phyloP scores from a whole-genome alignment of 2,329 filamentous ascomycete genomes.

The Hymenoscyphus linearis region DNA sequence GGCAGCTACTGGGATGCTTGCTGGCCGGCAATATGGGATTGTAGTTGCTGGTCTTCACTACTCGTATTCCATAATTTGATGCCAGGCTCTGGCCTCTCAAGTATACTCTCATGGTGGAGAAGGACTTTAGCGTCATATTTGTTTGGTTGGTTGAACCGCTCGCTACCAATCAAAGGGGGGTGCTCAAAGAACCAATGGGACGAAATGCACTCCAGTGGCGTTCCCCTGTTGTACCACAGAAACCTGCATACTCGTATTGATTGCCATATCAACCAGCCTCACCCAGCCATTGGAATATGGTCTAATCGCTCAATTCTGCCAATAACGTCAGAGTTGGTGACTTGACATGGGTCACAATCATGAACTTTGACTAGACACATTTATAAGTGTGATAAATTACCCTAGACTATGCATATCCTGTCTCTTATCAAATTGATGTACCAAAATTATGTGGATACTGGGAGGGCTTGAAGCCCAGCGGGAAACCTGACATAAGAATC shows the following conservation, averaged over 20 bases:
- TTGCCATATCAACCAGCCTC: constrained; percentile 17
- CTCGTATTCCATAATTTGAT: background rate
- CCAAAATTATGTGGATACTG: constrained; percentile 1
- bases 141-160: background rate
- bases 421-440: background rate
- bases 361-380: constrained; percentile 1
- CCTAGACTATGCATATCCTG: background rate
- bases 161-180: background rate
- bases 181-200: background rate
- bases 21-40: background rate
- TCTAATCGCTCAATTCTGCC: background rate
- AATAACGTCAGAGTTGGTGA: constrained; percentile 10
- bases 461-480: background rate
- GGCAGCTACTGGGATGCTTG: background rate
- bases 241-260: constrained; percentile 1
- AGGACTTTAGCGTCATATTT: background rate
- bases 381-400: background rate
- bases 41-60: background rate
- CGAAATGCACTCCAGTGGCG: background rate
- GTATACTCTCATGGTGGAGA: background rate
- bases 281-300: constrained; percentile 10
- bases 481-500: constrained; percentile 14
- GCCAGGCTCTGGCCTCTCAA: background rate
- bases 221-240: background rate
- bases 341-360: constrained; percentile 1